Conservation (phyloP, 176 grass and related monocot genomes). For the Panicum miliaceum region DNA sequence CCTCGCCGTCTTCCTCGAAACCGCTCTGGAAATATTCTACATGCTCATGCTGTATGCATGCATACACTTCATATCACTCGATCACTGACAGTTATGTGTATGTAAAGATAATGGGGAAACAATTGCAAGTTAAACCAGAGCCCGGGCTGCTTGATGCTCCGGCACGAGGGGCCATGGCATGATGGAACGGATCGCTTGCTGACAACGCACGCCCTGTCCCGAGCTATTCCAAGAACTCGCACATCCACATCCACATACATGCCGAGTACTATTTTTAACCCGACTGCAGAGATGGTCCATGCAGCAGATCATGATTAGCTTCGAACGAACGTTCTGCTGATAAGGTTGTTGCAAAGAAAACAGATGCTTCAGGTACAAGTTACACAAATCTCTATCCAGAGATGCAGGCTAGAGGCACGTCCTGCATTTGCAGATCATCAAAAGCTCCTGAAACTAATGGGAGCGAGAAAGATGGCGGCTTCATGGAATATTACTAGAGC, state of each 20-base stretch:
- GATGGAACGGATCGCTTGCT: constrained; percentile 9
- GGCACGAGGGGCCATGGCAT: constrained; percentile 11
- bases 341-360: constrained; percentile 3
- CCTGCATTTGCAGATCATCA: background rate
- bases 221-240: background rate
- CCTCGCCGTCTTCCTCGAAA: constrained; percentile 45
- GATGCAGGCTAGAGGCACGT: background rate
- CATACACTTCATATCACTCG: background rate
- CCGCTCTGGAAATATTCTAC: background rate
- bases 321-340: background rate
- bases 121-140: background rate
- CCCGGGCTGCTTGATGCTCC: background rate
- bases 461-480: background rate
- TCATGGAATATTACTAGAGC: constrained; percentile 33
- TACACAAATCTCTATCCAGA: background rate
- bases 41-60: background rate
- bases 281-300: constrained; percentile 2
- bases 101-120: background rate
- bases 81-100: background rate
- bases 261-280: background rate
- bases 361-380: constrained; percentile 44
- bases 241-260: background rate
- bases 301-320: constrained; percentile 10
- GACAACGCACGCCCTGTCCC: constrained; percentile 5
- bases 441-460: constrained; percentile 8